These are phyloP conservation scores for Austroboletus festivus DNA, from an alignment of 768 basidiomycete genomes.

Conservation along the genomic window DNA sequence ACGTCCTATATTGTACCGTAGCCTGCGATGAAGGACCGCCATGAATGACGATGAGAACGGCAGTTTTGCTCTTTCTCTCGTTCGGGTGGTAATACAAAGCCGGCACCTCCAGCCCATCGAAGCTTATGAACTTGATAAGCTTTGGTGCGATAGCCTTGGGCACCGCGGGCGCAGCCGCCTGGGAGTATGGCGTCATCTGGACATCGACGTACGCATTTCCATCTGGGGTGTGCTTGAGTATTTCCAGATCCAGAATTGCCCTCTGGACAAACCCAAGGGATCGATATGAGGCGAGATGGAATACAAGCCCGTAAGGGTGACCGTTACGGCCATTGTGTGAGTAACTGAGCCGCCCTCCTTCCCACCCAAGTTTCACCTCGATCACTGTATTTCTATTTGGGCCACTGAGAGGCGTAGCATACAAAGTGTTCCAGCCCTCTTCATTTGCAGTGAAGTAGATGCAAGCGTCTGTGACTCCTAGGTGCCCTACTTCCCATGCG, in stretches of 20 bases:
- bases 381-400: conserved; percentile 27
- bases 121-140: conserved; percentile 39
- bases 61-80: conserved; percentile 23
- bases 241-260: conserved; percentile 31
- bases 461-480: conserved; percentile 26
- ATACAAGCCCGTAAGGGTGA: conserved; percentile 31
- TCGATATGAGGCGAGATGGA: conserved; percentile 33
- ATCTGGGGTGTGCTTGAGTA: conserved; percentile 15
- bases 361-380: conserved; percentile 32
- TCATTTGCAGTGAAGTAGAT: conserved; percentile 38
- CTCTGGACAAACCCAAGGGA: conserved; percentile 25
- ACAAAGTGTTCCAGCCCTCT: conserved; percentile 36
- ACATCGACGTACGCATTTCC: conserved; percentile 29
- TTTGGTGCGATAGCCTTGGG: conserved; percentile 29
- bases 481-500: conserved; percentile 29
- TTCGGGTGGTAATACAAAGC: conserved; percentile 42
- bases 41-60: conserved; percentile 38
- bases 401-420: conserved; percentile 31
- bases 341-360: conserved; percentile 31
- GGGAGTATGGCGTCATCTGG: conserved; percentile 28
- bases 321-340: conserved; percentile 33
- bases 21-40: conserved; percentile 40
- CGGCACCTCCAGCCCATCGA: conserved; percentile 40
- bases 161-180: conserved; percentile 32
- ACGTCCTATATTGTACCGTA: conserved; percentile 34